Conservation (phyloP, 192 early-diverging fungal genomes). For the Phycomyces blakesleeanus region DNA sequence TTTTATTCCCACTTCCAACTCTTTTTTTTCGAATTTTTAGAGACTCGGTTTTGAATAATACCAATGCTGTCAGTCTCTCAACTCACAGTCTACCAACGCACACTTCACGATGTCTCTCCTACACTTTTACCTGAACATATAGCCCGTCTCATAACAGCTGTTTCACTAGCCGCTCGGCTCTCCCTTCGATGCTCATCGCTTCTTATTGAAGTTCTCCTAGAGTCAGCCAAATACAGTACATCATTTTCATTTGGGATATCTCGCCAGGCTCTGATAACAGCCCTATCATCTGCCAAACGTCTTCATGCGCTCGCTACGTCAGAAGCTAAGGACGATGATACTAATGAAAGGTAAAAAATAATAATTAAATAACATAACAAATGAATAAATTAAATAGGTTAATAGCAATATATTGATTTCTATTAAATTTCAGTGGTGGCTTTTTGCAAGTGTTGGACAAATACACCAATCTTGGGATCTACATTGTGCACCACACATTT, state of each 20-base stretch:
- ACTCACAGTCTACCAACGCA: conserved; percentile 12
- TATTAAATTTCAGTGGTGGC: conserved; percentile 21
- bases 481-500: conserved; percentile 64
- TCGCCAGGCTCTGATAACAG: conserved; percentile 51
- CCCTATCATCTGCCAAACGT: conserved; percentile 57
- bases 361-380: neutral
- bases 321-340: neutral
- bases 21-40: too few species aligned
- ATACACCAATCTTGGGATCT: conserved; percentile 60
- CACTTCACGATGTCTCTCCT: conserved; percentile 26
- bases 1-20: too few species aligned
- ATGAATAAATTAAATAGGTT: neutral
- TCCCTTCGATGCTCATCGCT: conserved; percentile 56
- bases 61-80: conserved; percentile 17
- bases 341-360: neutral
- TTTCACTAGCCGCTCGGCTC: conserved; percentile 58
- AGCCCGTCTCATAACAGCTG: conserved; percentile 55
- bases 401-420: neutral
- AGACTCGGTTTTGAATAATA: too few species aligned
- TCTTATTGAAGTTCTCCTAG: conserved; percentile 57
- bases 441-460: conserved; percentile 58
- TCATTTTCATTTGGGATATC: conserved; percentile 52
- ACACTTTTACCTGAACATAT: conserved; percentile 55
- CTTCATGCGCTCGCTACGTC: conserved; percentile 33
- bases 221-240: conserved; percentile 58